Conservation (phyloP, 192 early-diverging fungal species). For the Haplosporangium gracile region DNA sequence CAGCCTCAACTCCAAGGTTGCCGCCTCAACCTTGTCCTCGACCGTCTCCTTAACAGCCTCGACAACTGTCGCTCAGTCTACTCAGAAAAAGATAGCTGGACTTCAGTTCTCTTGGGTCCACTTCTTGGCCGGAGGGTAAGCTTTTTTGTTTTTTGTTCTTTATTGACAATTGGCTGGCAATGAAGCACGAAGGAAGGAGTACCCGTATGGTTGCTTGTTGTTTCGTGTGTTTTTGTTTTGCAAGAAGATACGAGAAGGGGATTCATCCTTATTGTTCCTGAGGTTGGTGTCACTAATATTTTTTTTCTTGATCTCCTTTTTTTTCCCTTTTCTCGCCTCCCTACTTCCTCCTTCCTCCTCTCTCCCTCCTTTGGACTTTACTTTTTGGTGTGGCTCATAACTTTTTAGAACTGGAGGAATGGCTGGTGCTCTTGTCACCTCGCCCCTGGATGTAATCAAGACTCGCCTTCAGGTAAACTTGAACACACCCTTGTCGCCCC, state of each 20-base stretch:
- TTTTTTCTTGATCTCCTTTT: not conserved
- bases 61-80: not conserved
- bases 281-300: not conserved
- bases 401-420: slow-evolving; percentile 73
- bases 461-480: slow-evolving; percentile 86
- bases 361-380: not conserved
- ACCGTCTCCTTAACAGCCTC: not conserved
- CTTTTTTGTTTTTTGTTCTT: not conserved
- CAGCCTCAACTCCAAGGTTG: not conserved
- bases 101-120: slow-evolving; percentile 64
- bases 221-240: not conserved
- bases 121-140: slow-evolving; percentile 79
- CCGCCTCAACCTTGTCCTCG: not conserved
- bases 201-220: not conserved
- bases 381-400: not conserved
- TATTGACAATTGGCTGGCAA: not conserved
- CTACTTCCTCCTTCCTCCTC: not conserved
- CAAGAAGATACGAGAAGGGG: not conserved
- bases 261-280: not conserved
- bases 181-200: no score
- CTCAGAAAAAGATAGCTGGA: slow-evolving; percentile 30
- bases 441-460: slow-evolving; percentile 95
- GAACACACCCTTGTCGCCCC: not conserved
- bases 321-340: not conserved
- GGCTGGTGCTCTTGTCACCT: slow-evolving; percentile 89